phyloP scores from a whole-genome alignment of 2,329 filamentous ascomycete genomes.

The Fusarium sp. region DNA sequence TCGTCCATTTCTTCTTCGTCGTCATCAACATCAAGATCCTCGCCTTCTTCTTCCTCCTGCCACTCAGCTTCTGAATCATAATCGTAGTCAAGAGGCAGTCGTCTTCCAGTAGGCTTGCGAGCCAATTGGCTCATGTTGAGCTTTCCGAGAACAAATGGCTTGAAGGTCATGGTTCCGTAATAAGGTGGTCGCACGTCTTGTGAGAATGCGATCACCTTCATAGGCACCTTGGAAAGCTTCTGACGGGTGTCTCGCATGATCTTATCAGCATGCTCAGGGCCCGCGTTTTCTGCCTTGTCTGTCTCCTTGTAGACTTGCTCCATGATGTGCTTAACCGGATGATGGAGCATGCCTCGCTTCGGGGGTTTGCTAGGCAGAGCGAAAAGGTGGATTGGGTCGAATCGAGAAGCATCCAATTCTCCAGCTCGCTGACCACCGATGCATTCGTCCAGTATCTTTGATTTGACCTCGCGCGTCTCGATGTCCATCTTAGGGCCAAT shows the following conservation, averaged over 20 bases:
- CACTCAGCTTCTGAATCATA: conserved; percentile 90
- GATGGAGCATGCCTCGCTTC: conserved; percentile 60
- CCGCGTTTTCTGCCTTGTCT: conserved; percentile 51
- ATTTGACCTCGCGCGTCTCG: conserved; percentile 64
- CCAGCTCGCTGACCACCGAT: conserved; percentile 60
- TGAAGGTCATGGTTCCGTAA: conserved; percentile 76
- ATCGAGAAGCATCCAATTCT: conserved; percentile 50
- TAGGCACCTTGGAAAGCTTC: conserved; percentile 64
- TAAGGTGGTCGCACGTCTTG: conserved; percentile 77
- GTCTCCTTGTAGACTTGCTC: conserved; percentile 62
- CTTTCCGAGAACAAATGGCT: conserved; percentile 57
- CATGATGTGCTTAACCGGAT: conserved; percentile 71
- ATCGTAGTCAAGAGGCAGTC: conserved; percentile 79
- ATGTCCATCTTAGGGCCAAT: conserved; percentile 68
- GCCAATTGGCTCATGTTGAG: conserved; percentile 63
- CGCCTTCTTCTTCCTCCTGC: conserved; percentile 81
- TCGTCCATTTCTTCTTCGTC: conserved; percentile 77
- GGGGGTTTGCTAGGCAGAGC: conserved; percentile 53
- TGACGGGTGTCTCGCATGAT: conserved; percentile 49
- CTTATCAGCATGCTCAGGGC: conserved; percentile 51
- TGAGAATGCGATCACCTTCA: conserved; percentile 72
- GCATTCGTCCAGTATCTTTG: conserved; percentile 63
- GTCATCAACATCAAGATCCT: conserved; percentile 75
- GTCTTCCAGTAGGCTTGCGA: conserved; percentile 63
- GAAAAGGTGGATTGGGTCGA: conserved; percentile 60